Conservation (phyloP, 2,329 filamentous ascomycete genomes). For the Exophiala alcalophila region DNA sequence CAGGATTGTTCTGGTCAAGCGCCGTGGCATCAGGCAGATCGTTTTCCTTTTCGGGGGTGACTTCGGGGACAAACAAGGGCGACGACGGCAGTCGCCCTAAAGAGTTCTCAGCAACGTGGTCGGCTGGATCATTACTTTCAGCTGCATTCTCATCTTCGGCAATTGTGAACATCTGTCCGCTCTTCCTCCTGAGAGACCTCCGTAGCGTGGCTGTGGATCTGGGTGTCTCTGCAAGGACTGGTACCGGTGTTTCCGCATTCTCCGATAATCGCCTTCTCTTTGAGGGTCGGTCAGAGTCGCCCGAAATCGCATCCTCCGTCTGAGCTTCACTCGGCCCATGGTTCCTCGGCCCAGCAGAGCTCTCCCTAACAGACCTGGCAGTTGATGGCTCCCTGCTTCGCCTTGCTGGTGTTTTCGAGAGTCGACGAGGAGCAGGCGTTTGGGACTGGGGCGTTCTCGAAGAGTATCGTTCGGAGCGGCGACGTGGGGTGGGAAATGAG, state of each 20-base stretch:
- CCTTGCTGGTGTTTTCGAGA: conserved; percentile 14
- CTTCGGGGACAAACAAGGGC: conserved; percentile 10
- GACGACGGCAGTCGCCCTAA: conserved; percentile 2
- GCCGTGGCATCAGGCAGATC: not conserved
- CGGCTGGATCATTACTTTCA: not conserved
- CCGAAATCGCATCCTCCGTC: not conserved
- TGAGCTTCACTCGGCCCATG: not conserved
- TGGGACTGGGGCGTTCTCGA: conserved; percentile 31
- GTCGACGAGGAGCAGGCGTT: conserved; percentile 7
- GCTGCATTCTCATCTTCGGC: conserved; percentile 15
- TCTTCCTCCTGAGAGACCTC: conserved; percentile 8
- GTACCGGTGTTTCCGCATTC: conserved; percentile 2
- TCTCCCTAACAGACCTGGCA: conserved; percentile 6
- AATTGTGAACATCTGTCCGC: conserved; percentile 12
- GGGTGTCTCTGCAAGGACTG: not conserved
- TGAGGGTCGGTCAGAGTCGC: conserved; percentile 2
- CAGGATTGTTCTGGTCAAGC: too few species aligned
- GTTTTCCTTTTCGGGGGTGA: conserved; percentile 14
- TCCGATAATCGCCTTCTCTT: conserved; percentile 23
- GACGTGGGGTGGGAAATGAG: conserved; percentile 38
- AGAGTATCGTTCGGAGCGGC: conserved; percentile 32
- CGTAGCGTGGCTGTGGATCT: conserved; percentile 1
- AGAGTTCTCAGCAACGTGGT: not conserved
- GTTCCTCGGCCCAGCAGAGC: not conserved
- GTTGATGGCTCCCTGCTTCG: conserved; percentile 6